A percentile compares a stretch with the other conserved stretches of the same genome.
Evolutionary conservation across 1,284 basidiomycete species (phyloP).

Genomic region (Ganoderma sinense): DNA sequence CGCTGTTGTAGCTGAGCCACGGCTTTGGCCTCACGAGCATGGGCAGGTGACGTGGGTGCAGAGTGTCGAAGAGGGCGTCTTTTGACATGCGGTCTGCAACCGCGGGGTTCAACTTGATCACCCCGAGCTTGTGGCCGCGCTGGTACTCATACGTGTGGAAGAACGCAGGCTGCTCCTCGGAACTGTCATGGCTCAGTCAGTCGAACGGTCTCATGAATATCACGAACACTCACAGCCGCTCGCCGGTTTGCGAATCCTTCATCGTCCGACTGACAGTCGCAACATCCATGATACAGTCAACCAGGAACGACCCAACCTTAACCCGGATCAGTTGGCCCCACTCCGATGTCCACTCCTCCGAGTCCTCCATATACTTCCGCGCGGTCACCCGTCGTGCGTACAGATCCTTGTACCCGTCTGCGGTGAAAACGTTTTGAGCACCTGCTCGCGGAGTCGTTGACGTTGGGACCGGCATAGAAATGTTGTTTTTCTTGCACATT

Average conservation of each 20-base stretch:
- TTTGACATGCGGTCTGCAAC: slow-evolving; percentile 83
- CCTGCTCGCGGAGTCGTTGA: slow-evolving; percentile 41
- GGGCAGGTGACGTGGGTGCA: slow-evolving; percentile 94
- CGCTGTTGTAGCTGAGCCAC: slow-evolving; percentile 84
- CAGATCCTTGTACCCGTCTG: slow-evolving; percentile 62
- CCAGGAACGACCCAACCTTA: slow-evolving; percentile 84
- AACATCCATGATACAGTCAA: slow-evolving; percentile 86
- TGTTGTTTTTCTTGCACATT: slow-evolving; percentile 75
- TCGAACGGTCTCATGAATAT: background rate
- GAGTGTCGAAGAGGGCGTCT: slow-evolving; percentile 78
- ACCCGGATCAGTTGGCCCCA: slow-evolving; percentile 87
- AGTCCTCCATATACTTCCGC: slow-evolving; percentile 68
- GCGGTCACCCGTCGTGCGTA: slow-evolving; percentile 68
- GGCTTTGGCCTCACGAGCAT: slow-evolving; percentile 95
- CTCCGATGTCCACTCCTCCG: slow-evolving; percentile 76
- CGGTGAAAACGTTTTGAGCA: slow-evolving; percentile 61
- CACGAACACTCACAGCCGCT: slow-evolving; percentile 57
- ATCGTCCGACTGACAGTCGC: slow-evolving; percentile 80
- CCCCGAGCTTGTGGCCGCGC: slow-evolving; percentile 91
- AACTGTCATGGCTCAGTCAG: slow-evolving; percentile 46
- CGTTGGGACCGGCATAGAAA: slow-evolving; percentile 53
- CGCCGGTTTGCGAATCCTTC: slow-evolving; percentile 61
- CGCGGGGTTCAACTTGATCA: slow-evolving; percentile 88
- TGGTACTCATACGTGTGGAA: slow-evolving; percentile 93
- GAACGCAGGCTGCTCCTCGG: slow-evolving; percentile 92